These are phyloP conservation scores for Sutorius australiensis DNA, from an alignment of 768 basidiomycete species.

Conservation along the genomic window DNA sequence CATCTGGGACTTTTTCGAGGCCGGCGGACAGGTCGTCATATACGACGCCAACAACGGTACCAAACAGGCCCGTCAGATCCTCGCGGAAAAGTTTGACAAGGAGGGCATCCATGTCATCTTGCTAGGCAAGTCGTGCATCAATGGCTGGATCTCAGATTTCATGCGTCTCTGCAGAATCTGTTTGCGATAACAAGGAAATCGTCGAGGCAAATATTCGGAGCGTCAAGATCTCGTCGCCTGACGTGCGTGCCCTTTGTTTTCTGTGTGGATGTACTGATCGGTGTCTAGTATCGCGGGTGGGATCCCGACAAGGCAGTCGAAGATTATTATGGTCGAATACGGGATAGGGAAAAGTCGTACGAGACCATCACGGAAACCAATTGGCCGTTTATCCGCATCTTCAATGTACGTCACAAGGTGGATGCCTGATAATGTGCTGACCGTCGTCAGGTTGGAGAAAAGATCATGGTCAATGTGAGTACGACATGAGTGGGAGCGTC, in stretches of 20 bases:
- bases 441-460: slow-evolving; percentile 75
- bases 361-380: slow-evolving; percentile 87
- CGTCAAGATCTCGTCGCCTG: slow-evolving; percentile 97
- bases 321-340: slow-evolving; percentile 90
- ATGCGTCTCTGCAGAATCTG: slow-evolving; percentile 56
- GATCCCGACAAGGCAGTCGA: slow-evolving; percentile 86
- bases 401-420: slow-evolving; percentile 54
- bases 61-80: slow-evolving; percentile 54
- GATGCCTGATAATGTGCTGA: slow-evolving; percentile 7
- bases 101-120: slow-evolving; percentile 89
- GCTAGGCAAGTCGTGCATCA: slow-evolving; percentile 55
- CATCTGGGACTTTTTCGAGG: slow-evolving; percentile 84
- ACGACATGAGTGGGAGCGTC: neutral
- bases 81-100: slow-evolving; percentile 84
- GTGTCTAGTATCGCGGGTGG: slow-evolving; percentile 81
- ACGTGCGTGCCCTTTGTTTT: slow-evolving; percentile 53
- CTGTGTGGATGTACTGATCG: neutral
- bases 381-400: slow-evolving; percentile 92
- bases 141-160: neutral
- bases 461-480: slow-evolving; percentile 88
- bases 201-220: slow-evolving; percentile 92
- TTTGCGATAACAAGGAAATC: slow-evolving; percentile 89
- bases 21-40: slow-evolving; percentile 92
- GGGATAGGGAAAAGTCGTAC: slow-evolving; percentile 82
- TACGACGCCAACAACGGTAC: slow-evolving; percentile 98